phyloP scores from a whole-genome alignment of 768 basidiomycete species.

The Lyophyllum shimeji region DNA sequence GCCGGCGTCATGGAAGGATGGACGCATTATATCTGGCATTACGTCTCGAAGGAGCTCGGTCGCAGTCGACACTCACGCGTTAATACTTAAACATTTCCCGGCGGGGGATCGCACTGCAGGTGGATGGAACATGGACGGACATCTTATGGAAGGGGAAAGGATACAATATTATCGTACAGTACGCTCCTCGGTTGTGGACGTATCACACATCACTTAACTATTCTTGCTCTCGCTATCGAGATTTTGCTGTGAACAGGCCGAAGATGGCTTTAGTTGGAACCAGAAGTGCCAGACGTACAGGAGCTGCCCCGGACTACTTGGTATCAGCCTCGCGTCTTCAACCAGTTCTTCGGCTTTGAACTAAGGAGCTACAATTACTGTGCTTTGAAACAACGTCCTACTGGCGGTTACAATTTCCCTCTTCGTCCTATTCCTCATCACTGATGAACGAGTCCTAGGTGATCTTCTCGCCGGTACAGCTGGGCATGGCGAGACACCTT shows the following conservation, averaged over 20 bases:
- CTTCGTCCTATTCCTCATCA: conserved; percentile 40
- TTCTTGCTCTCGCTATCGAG: no score
- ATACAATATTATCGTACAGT: background rate
- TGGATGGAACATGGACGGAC: background rate
- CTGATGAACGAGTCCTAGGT: conserved; percentile 34
- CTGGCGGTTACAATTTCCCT: no score
- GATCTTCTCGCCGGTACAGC: conserved; percentile 22
- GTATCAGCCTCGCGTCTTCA: no score
- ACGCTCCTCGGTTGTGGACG: background rate
- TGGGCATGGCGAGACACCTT: conserved; percentile 23
- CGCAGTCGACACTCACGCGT: conserved; percentile 14
- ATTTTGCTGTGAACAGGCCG: no score
- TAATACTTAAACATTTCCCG: conserved; percentile 2
- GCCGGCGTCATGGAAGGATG: conserved; percentile 51
- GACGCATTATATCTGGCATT: conserved; percentile 52
- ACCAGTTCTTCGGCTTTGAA: no score
- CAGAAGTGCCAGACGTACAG: no score
- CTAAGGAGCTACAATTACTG: no score
- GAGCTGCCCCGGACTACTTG: no score
- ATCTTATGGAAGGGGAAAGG: background rate
- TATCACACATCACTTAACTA: background rate
- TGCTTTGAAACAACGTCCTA: no score
- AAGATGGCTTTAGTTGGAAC: no score
- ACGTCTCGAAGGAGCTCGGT: conserved; percentile 28
- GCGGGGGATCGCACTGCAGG: background rate